Base-by-base conservation (phyloP, 2,329 filamentous ascomycete genomes). In the Ophiocordyceps australis region DNA sequence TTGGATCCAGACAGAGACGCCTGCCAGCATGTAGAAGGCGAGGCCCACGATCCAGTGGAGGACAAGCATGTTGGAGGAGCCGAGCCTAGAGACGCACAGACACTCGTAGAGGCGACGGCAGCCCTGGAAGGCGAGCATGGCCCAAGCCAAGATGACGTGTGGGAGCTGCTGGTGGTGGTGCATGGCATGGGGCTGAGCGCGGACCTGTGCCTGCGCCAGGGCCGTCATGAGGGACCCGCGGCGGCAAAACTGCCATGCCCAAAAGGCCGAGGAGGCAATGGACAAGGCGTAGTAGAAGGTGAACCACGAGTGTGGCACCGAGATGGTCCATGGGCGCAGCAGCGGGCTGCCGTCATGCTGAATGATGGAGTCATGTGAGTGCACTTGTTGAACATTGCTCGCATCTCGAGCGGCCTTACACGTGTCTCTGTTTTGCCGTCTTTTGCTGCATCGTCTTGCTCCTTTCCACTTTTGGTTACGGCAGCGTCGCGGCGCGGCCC, bases 271-370 rank as follows among this genome's bases (percentile, higher is more conserved):
- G 31, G 68, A 72, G 3, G 55, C 43, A 5, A 83, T 52, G 4
- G 80, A 86, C 19, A 72, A 46, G 27, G 78, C 43, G 47, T 98
- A 95, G 53, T 93, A 95, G 38, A 89, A 78, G 22, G 62, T 65
- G 49, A 95, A 95, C 73, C 80, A 95, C 33, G 65, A 65, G 52
- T 95, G 89, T 14, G 86, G 83, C 19, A 94, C 75, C 43, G n/a
- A n/a, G n/a, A n/a, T n/a, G n/a, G n/a, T n/a, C n/a, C n/a, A n/a
- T n/a, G n/a, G n/a, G n/a, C n/a, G n/a, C n/a, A n/a, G n/a, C n/a
- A n/a, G n/a, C n/a, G n/a, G n/a, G n/a, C n/a, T n/a, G n/a, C n/a
- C n/a, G n/a, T n/a, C n/a, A n/a, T n/a, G n/a, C n/a, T n/a, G n/a
- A n/a, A n/a, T n/a, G n/a, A n/a, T n/a, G n/a, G n/a, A n/a, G n/a